Percentiles rank a stretch among this genome's conserved stretches.
These are phyloP conservation scores for bread wheat (Triticum aestivum) DNA, from an alignment of 176 grass and related monocot species.

Conservation along the genomic window DNA sequence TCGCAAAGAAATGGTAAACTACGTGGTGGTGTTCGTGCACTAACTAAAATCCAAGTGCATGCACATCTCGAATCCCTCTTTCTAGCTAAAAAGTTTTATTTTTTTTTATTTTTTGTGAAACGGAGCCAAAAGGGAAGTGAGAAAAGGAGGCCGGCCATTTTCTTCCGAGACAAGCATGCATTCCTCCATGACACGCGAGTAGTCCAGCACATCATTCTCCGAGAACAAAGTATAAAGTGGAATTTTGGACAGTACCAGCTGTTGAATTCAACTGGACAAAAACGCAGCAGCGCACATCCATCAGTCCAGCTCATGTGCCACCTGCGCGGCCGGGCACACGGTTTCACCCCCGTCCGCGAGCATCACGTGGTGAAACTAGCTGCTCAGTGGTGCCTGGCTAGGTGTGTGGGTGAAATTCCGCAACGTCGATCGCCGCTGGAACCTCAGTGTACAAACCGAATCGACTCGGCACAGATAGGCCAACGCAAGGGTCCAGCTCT, in stretches of 20 bases:
- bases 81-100: too few species aligned
- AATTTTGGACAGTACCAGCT: not conserved
- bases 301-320: not conserved
- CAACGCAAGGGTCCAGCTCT: not conserved
- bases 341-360: not conserved
- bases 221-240: not conserved
- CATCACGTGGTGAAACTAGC: not conserved
- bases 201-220: not conserved
- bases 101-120: too few species aligned
- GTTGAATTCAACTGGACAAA: not conserved
- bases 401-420: not conserved
- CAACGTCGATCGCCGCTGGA: not conserved
- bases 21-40: not conserved
- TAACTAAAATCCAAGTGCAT: not conserved
- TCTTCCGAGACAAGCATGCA: not conserved
- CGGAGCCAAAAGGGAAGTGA: not conserved
- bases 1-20: not conserved
- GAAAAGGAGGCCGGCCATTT: not conserved
- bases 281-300: too few species aligned
- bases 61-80: not conserved
- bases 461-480: too few species aligned
- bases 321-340: not conserved
- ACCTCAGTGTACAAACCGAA: not conserved
- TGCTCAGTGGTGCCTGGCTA: too few species aligned
- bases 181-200: not conserved